These are phyloP conservation scores for Pichia occidentalis DNA, from an alignment of 805 yeast species.

Conservation along the genomic window DNA sequence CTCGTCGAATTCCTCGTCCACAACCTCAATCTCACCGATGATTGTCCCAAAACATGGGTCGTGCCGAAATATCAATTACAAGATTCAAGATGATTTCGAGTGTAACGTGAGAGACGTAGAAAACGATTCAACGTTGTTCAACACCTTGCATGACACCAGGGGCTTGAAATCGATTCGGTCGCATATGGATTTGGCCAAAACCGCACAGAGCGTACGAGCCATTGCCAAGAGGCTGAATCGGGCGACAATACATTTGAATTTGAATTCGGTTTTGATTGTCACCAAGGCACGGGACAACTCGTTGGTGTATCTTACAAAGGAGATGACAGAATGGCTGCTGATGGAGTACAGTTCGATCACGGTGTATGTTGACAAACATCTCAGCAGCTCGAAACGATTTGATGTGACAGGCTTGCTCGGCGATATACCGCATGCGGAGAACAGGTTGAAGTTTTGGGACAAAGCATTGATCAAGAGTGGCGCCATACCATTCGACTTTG, in stretches of 20 bases:
- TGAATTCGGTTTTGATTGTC: slow-evolving; percentile 68
- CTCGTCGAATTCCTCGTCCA: slow-evolving; percentile 1
- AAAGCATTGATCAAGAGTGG: slow-evolving; percentile 42
- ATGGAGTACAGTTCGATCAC: slow-evolving; percentile 21
- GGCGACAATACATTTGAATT: slow-evolving; percentile 65
- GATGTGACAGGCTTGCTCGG: slow-evolving; percentile 45
- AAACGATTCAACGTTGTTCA: slow-evolving; percentile 7
- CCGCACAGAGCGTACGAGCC: slow-evolving; percentile 75
- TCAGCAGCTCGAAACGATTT: slow-evolving; percentile 58
- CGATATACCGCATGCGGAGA: slow-evolving; percentile 40
- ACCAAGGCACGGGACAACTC: slow-evolving; percentile 88
- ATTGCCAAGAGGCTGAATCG: slow-evolving; percentile 64
- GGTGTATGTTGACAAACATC: slow-evolving; percentile 69
- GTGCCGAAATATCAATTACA: neutral
- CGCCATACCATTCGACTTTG: slow-evolving; percentile 58
- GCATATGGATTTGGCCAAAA: slow-evolving; percentile 70
- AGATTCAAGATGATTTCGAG: slow-evolving; percentile 1
- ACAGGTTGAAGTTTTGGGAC: slow-evolving; percentile 62
- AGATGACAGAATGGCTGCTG: slow-evolving; percentile 72
- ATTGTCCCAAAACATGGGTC: neutral
- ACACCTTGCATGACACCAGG: slow-evolving; percentile 8
- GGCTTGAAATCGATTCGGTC: slow-evolving; percentile 52
- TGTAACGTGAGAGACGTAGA: slow-evolving; percentile 2
- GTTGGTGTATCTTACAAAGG: slow-evolving; percentile 67
- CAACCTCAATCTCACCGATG: neutral